phyloP scores from a whole-genome alignment of 83 land plant species.

The Picea abies region DNA sequence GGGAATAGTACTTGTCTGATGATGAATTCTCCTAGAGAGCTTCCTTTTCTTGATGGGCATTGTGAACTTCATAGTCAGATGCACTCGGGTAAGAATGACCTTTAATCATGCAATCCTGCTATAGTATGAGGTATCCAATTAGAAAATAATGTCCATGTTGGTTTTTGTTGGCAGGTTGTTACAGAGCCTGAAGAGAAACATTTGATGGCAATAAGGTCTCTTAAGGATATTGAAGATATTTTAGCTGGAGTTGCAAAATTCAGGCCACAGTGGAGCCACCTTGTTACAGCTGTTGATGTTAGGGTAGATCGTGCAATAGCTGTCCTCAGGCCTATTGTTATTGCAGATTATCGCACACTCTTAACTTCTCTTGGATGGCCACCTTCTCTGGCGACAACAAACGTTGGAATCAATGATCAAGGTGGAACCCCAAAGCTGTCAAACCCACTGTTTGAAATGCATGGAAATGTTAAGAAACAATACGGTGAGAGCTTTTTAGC shows the following conservation, averaged over 20 bases:
- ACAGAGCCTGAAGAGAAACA: constrained; percentile 36
- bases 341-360: constrained; percentile 85
- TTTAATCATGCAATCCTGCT: too few relatives aligned
- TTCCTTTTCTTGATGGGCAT: too few relatives aligned
- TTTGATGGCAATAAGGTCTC: constrained; percentile 45
- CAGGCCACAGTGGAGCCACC: constrained; percentile 75
- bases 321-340: constrained; percentile 79
- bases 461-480: constrained; percentile 57
- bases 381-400: constrained; percentile 65
- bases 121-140: too few relatives aligned
- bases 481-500: constrained; percentile 78
- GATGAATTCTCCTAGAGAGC: too few relatives aligned
- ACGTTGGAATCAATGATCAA: constrained; percentile 26
- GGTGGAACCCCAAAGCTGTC: constrained; percentile 25
- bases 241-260: constrained; percentile 47
- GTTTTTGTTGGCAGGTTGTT: constrained; percentile 29
- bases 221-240: constrained; percentile 62
- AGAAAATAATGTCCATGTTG: too few relatives aligned
- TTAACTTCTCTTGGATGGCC: constrained; percentile 95
- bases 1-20: too few relatives aligned
- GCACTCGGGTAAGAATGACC: too few relatives aligned
- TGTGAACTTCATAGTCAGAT: too few relatives aligned
- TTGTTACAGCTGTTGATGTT: constrained; percentile 86
- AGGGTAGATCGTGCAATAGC: constrained; percentile 90
- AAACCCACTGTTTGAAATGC: constrained; percentile 81